A percentile compares a stretch with the other conserved stretches of the same genome.
Evolutionary conservation across 768 basidiomycete genomes (phyloP).

Genomic region (Mrakia gelida): DNA sequence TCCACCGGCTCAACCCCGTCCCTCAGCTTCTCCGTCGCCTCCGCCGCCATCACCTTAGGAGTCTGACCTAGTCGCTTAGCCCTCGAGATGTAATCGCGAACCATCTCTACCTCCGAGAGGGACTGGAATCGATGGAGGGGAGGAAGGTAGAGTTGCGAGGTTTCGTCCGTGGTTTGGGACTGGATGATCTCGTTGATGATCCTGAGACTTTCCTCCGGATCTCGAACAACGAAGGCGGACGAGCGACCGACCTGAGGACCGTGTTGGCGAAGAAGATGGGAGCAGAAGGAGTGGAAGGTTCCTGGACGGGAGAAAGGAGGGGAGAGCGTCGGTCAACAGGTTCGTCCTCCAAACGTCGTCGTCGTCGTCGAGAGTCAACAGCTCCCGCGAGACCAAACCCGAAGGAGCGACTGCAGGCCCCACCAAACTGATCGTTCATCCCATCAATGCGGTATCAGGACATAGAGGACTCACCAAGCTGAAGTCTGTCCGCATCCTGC

Average conservation of each 20-base stretch:
- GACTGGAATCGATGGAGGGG: neutral
- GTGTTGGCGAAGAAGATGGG: neutral
- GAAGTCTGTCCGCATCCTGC: neutral
- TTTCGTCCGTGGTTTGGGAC: neutral
- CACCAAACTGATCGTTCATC: no score
- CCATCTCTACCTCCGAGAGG: no score
- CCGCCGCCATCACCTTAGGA: no score
- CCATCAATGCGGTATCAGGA: neutral
- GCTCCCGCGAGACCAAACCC: no score
- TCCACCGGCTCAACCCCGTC: no score
- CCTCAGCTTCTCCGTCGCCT: no score
- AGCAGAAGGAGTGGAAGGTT: neutral
- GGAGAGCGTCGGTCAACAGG: neutral
- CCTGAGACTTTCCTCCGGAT: neutral
- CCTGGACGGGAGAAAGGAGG: neutral
- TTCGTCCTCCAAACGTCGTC: no score
- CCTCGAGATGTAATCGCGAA: no score
- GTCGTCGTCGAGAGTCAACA: no score
- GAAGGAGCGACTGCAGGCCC: no score
- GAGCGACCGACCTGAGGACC: neutral
- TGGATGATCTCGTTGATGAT: neutral
- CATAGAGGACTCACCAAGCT: neutral
- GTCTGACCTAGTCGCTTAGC: no score
- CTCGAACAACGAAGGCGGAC: neutral
- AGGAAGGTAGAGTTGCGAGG: neutral